Evolutionary conservation across 495 filamentous ascomycete genomes (phyloP).

Genomic region (Daldinia concentrica): DNA sequence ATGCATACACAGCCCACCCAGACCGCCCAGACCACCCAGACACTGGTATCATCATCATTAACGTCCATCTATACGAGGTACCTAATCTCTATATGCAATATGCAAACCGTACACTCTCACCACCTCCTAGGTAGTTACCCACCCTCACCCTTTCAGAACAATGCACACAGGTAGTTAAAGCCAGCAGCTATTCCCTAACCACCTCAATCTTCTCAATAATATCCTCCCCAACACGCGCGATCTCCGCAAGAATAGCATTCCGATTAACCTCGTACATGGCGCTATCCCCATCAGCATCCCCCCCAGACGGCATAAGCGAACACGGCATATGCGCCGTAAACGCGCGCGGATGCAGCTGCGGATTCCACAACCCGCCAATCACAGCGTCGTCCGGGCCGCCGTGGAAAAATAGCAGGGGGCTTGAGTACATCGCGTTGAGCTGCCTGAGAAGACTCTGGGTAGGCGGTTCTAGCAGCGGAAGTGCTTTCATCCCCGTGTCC

Average conservation of each 20-base stretch:
- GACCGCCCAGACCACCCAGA: neutral
- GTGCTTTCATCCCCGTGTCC: slow-evolving; percentile 32
- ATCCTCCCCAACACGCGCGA: slow-evolving; percentile 72
- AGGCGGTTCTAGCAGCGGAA: slow-evolving; percentile 60
- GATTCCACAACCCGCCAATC: slow-evolving; percentile 87
- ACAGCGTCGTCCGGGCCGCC: slow-evolving; percentile 63
- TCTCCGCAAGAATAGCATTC: slow-evolving; percentile 79
- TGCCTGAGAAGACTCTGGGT: slow-evolving; percentile 64
- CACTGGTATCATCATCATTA: neutral
- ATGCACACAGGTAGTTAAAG: neutral
- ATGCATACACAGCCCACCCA: neutral
- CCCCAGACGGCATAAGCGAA: slow-evolving; percentile 67
- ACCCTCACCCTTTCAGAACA: too few relatives aligned
- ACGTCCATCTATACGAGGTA: neutral
- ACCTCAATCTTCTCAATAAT: slow-evolving; percentile 65
- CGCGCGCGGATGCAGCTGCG: slow-evolving; percentile 59
- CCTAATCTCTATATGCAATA: neutral
- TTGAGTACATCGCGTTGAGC: slow-evolving; percentile 67
- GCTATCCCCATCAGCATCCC: slow-evolving; percentile 28
- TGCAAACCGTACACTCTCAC: neutral
- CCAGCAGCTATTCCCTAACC: slow-evolving; percentile 7
- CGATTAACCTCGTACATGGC: slow-evolving; percentile 72
- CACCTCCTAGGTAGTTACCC: too few relatives aligned
- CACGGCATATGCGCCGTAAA: slow-evolving; percentile 76
- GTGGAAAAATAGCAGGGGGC: slow-evolving; percentile 78